phyloP scores from a whole-genome alignment of 1,284 basidiomycete species.

The Inonotus hispidus region DNA sequence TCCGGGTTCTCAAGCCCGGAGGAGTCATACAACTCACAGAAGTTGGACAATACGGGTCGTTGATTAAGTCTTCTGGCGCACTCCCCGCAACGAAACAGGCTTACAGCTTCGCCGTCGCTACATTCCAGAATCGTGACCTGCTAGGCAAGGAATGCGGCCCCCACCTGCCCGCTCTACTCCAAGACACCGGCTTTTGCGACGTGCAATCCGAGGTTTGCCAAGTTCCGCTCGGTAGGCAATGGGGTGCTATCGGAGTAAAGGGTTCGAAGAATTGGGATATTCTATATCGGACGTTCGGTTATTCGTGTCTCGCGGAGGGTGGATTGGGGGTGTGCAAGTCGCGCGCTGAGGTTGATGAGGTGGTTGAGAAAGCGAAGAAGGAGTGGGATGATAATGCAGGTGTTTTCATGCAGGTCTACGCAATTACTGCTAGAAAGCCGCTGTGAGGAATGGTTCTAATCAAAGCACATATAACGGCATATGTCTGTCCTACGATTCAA shows the following conservation, averaged over 20 bases:
- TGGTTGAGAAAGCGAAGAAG: neutral
- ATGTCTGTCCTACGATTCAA: neutral
- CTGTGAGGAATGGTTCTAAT: neutral
- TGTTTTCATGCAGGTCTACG: neutral
- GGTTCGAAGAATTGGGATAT: neutral
- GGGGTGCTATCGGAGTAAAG: neutral
- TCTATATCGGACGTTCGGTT: neutral
- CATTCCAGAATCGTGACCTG: neutral
- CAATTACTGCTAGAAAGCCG: neutral
- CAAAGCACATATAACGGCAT: neutral
- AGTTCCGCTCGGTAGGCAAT: conserved; percentile 1
- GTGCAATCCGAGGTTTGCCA: neutral
- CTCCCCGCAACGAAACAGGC: neutral
- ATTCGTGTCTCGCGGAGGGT: neutral
- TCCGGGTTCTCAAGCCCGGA: conserved; percentile 28
- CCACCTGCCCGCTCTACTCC: neutral
- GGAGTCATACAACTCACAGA: conserved; percentile 30
- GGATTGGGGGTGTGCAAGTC: neutral
- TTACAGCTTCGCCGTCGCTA: neutral
- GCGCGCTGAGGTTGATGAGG: neutral
- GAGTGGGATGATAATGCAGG: neutral
- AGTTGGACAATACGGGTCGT: neutral
- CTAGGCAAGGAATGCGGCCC: neutral
- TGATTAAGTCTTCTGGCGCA: neutral
- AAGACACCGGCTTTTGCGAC: conserved; percentile 6